These are phyloP conservation scores for Byssothecium circinans DNA, from an alignment of 2,329 filamentous ascomycete species.

Conservation along the genomic window DNA sequence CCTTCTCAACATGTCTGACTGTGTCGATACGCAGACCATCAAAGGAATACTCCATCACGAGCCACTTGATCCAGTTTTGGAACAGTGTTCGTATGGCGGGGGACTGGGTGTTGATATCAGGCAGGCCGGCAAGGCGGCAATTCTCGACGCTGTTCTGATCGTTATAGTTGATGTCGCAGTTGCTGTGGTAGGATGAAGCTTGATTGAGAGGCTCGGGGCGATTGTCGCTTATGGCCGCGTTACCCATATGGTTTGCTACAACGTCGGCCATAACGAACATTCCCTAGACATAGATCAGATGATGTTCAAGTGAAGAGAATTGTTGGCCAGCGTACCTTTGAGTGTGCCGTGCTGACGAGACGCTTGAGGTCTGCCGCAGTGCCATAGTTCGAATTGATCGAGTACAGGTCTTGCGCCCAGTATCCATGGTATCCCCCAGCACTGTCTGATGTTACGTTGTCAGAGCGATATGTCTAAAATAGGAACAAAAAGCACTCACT, in stretches of 20 bases:
- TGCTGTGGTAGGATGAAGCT: conserved; percentile 27
- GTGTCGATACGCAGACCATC: conserved; percentile 65
- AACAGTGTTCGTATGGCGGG: conserved; percentile 26
- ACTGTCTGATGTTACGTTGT: conserved; percentile 31
- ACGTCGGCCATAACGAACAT: conserved; percentile 56
- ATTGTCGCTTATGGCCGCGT: conserved; percentile 29
- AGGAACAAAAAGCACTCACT: conserved; percentile 25
- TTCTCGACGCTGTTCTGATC: conserved; percentile 35
- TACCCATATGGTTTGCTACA: conserved; percentile 53
- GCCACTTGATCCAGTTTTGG: conserved; percentile 36
- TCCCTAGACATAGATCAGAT: conserved; percentile 13
- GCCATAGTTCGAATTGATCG: conserved; percentile 54
- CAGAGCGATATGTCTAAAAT: conserved; percentile 4
- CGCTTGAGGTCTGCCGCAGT: conserved; percentile 51
- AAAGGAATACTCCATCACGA: conserved; percentile 34
- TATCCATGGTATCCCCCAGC: conserved; percentile 56
- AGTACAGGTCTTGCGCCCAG: conserved; percentile 53
- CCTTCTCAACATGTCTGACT: conserved; percentile 62
- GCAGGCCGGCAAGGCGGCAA: conserved; percentile 35
- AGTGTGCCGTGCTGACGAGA: conserved; percentile 50
- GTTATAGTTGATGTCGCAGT: conserved; percentile 35
- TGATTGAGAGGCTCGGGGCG: conserved; percentile 32
- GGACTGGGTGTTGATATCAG: conserved; percentile 32
- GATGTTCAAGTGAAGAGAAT: not conserved
- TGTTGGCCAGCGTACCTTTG: conserved; percentile 44